These are phyloP conservation scores for Citeromyces matritensis DNA, from an alignment of 805 yeast genomes.

Conservation along the genomic window DNA sequence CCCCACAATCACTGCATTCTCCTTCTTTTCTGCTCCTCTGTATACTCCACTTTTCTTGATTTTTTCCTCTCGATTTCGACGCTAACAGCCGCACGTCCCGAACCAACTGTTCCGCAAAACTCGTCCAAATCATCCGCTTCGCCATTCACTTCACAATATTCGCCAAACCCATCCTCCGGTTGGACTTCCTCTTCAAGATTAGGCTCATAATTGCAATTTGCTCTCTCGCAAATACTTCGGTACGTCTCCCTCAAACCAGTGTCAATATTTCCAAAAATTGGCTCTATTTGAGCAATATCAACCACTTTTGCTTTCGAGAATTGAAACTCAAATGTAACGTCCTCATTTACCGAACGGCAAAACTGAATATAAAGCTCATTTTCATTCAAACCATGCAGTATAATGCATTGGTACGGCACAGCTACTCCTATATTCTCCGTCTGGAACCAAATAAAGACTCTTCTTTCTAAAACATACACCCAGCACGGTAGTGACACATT, in stretches of 20 bases:
- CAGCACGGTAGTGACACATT: background rate
- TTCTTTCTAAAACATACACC: constrained; percentile 5
- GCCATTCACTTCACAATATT: constrained; percentile 4
- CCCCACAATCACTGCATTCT: constrained; percentile 3
- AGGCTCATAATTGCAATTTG: constrained; percentile 20
- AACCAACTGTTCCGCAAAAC: too few relatives aligned
- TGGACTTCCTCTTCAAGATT: constrained; percentile 4
- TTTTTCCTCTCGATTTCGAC: constrained; percentile 7
- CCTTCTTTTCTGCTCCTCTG: constrained; percentile 8
- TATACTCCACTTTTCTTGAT: constrained; percentile 11
- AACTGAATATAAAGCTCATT: constrained; percentile 6
- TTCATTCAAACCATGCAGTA: constrained; percentile 5
- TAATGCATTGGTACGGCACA: constrained; percentile 5
- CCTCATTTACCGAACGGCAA: constrained; percentile 1
- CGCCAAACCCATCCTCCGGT: background rate
- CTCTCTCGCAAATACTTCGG: constrained; percentile 20
- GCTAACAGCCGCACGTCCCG: constrained; percentile 14
- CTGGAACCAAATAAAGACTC: constrained; percentile 6
- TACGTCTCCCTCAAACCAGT: constrained; percentile 9
- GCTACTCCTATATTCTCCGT: constrained; percentile 3
- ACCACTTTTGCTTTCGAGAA: background rate
- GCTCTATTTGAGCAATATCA: background rate
- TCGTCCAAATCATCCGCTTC: constrained; percentile 13
- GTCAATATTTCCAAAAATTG: background rate
- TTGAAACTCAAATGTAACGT: background rate